Base-by-base conservation (phyloP, 2,329 filamentous ascomycete species). In the Aspergillus luchuensis region DNA sequence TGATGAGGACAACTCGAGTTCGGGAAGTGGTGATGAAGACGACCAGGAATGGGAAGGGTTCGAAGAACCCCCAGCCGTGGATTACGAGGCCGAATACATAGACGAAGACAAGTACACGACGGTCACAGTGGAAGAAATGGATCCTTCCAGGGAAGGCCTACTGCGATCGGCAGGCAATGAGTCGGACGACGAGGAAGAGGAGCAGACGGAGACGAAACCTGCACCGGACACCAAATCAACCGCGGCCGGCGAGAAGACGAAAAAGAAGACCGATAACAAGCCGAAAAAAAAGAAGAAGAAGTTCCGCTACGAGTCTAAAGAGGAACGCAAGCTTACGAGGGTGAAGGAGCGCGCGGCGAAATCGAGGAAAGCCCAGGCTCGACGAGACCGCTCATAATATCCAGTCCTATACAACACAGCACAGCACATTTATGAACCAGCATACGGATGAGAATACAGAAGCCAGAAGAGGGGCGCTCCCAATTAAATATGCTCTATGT, bases 51-150 rank as follows among this genome's bases (percentile, higher is more conserved):
- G 89, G 87, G 82, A 82, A 55, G 91, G 89, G 0, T 82, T 92
- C 56, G 80, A 71, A 38, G 77, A 78, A 17, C 77, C 75, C 41
- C 82, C 87, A 21, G 78, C 79, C 6, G 77, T 95, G 48, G 88
- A 96, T 72, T 88, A 91, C 67, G 91, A 97, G 74, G 92, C 94
- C 67, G 92, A 98, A 76, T 99, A 97, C 78, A 86, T 97, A 66
- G 95, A 99, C 75, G 95, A 98, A 75, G 94, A 97, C 76, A 91
- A 90, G 73, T 97, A 92, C 75, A 98, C 95, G 0, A 97, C 92
- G 0, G 95, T 99, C 25, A 97, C 91, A 0, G 88, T 99, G 1
- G 94, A 97, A 74, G 89, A 91, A 10, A 92, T 99, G 67, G 89
- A 89, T 64, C 85, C 96, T 15, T 89, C 90, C 11, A 86, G 87